These are phyloP conservation scores for Eurotiales sp. DNA, from an alignment of 2,329 filamentous ascomycete species.

Conservation along the genomic window DNA sequence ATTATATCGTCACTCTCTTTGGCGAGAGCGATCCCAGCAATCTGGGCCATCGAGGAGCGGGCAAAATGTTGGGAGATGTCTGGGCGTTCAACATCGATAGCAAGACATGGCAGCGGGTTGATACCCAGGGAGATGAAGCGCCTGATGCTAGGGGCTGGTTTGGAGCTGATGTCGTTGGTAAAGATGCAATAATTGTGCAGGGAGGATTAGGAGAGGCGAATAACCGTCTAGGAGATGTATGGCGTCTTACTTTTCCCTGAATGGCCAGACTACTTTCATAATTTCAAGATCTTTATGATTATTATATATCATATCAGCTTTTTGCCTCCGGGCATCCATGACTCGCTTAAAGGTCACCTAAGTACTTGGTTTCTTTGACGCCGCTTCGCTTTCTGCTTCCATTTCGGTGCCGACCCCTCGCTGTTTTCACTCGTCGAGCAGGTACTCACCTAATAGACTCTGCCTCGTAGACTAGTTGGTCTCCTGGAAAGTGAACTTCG, in stretches of 20 bases:
- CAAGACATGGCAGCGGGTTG: constrained; percentile 33
- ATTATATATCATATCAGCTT: too few relatives aligned
- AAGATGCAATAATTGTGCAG: constrained; percentile 42
- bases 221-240: constrained; percentile 49
- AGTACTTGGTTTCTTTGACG: too few relatives aligned
- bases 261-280: too few relatives aligned
- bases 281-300: too few relatives aligned
- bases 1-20: constrained; percentile 49
- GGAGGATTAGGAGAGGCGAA: constrained; percentile 53
- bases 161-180: constrained; percentile 43
- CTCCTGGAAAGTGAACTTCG: too few relatives aligned
- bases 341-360: too few relatives aligned
- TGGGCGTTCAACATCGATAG: constrained; percentile 45
- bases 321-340: too few relatives aligned
- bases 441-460: too few relatives aligned
- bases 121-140: constrained; percentile 17
- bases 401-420: too few relatives aligned
- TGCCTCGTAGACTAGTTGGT: too few relatives aligned
- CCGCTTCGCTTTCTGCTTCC: too few relatives aligned
- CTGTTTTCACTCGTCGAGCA: too few relatives aligned
- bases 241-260: constrained; percentile 26
- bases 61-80: constrained; percentile 53
- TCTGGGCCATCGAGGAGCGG: constrained; percentile 52
- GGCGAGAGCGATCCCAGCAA: constrained; percentile 53
- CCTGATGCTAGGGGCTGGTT: constrained; percentile 53